Evolutionary conservation across 139 green algal genomes (phyloP).

Genomic region (Gonium pectorale): DNA sequence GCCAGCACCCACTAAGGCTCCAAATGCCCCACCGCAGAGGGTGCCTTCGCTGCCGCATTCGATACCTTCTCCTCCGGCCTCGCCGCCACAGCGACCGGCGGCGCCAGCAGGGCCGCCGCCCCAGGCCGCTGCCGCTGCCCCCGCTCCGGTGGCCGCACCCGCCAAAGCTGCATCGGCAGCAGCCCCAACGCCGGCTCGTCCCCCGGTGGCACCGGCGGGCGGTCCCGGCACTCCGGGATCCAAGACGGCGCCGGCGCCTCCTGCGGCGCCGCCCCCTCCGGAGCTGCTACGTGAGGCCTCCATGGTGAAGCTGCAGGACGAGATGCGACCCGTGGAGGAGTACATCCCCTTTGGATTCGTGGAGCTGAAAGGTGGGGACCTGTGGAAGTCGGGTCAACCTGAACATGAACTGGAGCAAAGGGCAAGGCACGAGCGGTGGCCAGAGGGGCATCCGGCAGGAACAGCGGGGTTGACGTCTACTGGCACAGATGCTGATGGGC

Average conservation of each 20-base stretch:
- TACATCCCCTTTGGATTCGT: constrained; percentile 44
- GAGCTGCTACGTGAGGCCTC: too few species aligned
- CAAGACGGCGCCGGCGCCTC: neutral
- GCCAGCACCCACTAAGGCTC: neutral
- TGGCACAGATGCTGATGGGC: too few species aligned
- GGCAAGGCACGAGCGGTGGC: too few species aligned
- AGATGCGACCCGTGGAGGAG: neutral
- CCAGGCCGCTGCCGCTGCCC: neutral
- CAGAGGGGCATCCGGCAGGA: too few species aligned
- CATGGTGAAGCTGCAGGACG: too few species aligned
- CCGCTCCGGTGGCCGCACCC: neutral
- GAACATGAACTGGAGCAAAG: too few species aligned
- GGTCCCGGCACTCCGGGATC: neutral
- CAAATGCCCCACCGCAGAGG: too few species aligned
- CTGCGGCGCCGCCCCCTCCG: too few species aligned
- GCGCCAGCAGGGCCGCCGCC: neutral
- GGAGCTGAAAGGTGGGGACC: neutral
- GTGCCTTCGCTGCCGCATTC: too few species aligned
- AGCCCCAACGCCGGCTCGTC: neutral
- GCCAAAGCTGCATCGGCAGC: neutral
- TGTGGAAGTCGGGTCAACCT: neutral
- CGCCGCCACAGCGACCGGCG: too few species aligned
- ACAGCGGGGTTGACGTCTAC: too few species aligned
- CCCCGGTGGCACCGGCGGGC: neutral
- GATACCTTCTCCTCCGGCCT: too few species aligned